Conservation (phyloP, 2,329 filamentous ascomycete genomes). For the Aureobasidium sp. region DNA sequence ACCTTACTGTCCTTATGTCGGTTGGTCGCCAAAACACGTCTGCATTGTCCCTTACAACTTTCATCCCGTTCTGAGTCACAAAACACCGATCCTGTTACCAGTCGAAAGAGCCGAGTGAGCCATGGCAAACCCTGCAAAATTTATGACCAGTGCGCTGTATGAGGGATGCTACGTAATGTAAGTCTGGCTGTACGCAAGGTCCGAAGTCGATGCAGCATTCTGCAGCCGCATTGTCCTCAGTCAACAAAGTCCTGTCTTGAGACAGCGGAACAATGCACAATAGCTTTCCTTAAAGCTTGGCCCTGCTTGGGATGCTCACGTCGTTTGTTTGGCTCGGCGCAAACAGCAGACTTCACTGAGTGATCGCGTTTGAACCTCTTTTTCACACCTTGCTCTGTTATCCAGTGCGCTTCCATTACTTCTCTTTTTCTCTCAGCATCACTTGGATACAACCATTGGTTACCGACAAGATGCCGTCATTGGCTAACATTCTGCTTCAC, state of each 20-base stretch:
- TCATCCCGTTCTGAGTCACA: neutral
- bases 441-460: neutral
- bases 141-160: slow-evolving; percentile 5
- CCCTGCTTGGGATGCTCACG: neutral
- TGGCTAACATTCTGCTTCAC: slow-evolving; percentile 17
- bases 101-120: neutral
- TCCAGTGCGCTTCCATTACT: neutral
- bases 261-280: neutral
- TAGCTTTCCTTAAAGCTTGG: neutral
- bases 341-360: neutral
- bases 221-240: neutral
- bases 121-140: neutral
- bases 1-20: neutral
- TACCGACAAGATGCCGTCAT: neutral
- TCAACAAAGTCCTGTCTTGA: neutral
- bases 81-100: neutral
- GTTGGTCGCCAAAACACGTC: neutral
- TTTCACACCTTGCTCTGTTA: neutral
- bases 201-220: neutral
- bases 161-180: slow-evolving; percentile 10
- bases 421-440: neutral
- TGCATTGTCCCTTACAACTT: neutral
- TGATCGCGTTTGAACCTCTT: neutral
- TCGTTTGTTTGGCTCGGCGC: slow-evolving; percentile 8
- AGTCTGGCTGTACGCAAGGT: neutral